Conservation (phyloP, 768 basidiomycete genomes). For the Kwoniella sp. region DNA sequence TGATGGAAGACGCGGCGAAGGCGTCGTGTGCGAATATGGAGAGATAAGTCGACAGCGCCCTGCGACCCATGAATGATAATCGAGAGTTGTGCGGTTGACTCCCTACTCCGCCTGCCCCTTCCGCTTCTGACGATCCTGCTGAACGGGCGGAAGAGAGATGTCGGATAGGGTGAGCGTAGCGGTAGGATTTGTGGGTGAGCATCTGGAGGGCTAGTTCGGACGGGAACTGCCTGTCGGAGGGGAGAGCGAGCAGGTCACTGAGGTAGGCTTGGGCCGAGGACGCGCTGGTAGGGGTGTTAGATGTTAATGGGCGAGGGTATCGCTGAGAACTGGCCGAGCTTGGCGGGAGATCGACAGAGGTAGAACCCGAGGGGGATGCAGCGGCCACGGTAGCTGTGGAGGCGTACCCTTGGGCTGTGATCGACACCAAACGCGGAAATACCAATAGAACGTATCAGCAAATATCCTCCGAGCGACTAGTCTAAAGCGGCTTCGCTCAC, state of each 20-base stretch:
- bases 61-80: constrained; percentile 42
- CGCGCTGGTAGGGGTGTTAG: constrained; percentile 1
- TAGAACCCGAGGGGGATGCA: constrained; percentile 2
- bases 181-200: constrained; percentile 49
- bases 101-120: background rate
- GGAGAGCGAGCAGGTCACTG: constrained; percentile 36
- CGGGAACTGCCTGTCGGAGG: constrained; percentile 35
- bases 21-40: constrained; percentile 44
- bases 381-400: constrained; percentile 2
- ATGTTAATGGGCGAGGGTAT: background rate
- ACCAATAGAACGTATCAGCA: background rate
- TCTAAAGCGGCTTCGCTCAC: too few relatives aligned
- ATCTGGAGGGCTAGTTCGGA: constrained; percentile 43
- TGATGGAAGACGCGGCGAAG: background rate
- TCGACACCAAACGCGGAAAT: background rate
- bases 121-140: too few relatives aligned
- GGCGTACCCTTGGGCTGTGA: background rate
- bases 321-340: background rate
- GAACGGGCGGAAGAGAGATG: constrained; percentile 8
- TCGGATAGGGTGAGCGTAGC: constrained; percentile 39
- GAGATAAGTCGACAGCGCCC: constrained; percentile 39
- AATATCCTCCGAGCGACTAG: background rate
- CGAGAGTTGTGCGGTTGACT: constrained; percentile 36
- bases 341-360: background rate
- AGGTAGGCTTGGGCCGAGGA: constrained; percentile 33